Base-by-base conservation (phyloP, 495 filamentous ascomycete species). In the Hypoxylon lenormandii region DNA sequence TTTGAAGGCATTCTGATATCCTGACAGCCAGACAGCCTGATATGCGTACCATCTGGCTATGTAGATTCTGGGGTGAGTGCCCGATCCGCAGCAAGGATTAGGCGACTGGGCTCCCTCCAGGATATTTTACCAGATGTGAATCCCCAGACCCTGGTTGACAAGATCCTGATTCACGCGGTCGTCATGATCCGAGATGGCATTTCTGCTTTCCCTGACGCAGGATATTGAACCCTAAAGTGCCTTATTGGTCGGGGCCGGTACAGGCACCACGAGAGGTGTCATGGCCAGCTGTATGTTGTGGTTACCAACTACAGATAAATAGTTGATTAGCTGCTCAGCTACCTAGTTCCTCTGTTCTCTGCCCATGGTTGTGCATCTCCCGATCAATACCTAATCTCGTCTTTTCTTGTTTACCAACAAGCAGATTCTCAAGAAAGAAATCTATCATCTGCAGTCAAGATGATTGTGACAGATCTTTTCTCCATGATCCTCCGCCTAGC, bases 401-500 rank as follows among this genome's bases (percentile, higher is more conserved):
- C 16, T 10, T 16, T 16, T 46, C 12, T 28, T 46, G 4, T 1
- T 19, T 40, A 54, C 33, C 4, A 26, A 28, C 22, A 59, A 59
- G n/a, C 18, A 18, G 15, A 5, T n/a, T 43, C 43, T 13, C 12
- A 55, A n/a, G 16, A 59, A 59, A 56, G 3, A n/a, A 46, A 11
- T 28, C 22, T 16, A 16, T 53, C 23, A 33, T 22, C 21, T 33
- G 45, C 22, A 49, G 37, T 7, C 60, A 80, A 72, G 1, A 83
- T 83, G 81, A 69, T 80, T 11, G 51, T 83, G 36, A 70, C 71
- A 4, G 78, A 79, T 21, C 43, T 83, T 47, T 53, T 77, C 15
- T 78, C 78, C 36, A 78, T 81, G 57, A 68, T 81, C 66, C 78
- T 83, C 73, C 80, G 81, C 62, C 64, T 82, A 5, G 80, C 77